Base-by-base conservation (phyloP, 202 grass and related monocot species). In the Zizania palustris region DNA sequence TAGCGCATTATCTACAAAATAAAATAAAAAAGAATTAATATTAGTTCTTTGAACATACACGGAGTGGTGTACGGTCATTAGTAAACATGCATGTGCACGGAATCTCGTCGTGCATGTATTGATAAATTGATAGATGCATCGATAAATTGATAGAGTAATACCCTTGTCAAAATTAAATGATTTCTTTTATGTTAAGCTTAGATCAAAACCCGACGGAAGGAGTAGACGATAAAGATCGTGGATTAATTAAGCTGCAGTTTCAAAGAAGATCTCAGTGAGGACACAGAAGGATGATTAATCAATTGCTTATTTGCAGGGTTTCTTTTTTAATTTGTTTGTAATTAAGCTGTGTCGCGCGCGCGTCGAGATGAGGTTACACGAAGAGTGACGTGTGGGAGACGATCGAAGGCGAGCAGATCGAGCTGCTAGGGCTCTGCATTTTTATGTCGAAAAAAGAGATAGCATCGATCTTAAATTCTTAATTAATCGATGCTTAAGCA, bases 301-400 rank as follows among this genome's bases (percentile, higher is more conserved):
- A 50, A 50, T 34, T 13, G 35, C 45, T 42, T 60, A 16, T 44
- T 44, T 75, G 10, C 45, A 62, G 9, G 4, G 13, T 10, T 5
- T 45, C 3, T 43, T 59, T 62, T 62, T 11, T n/a, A n/a, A n/a
- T n/a, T n/a, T 10, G 7, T 6, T 4, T 11, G 56, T 16, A 50
- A 50, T 42, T 44, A 57, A 57, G 28, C 50, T 53, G 34, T 45
- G 16, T 51, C 35, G 21, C 21, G 55, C 35, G 21, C 21, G 55
- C 15, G 49, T 80, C 41, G 10, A 34, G 45, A 67, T 10, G 36
- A 35, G 21, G 28, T 6, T 6, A 36, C 60, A 40, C 60, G 28
- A 49, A 54, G 50, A 15, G 19, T 88, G 81, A 84, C 69, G 63
- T 71, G 81, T 66, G 63, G 36, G 21, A 51, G 21, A 51, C n/a